Evolutionary conservation across 192 early-diverging fungal species (phyloP).

Genomic region (Podila epigama): DNA sequence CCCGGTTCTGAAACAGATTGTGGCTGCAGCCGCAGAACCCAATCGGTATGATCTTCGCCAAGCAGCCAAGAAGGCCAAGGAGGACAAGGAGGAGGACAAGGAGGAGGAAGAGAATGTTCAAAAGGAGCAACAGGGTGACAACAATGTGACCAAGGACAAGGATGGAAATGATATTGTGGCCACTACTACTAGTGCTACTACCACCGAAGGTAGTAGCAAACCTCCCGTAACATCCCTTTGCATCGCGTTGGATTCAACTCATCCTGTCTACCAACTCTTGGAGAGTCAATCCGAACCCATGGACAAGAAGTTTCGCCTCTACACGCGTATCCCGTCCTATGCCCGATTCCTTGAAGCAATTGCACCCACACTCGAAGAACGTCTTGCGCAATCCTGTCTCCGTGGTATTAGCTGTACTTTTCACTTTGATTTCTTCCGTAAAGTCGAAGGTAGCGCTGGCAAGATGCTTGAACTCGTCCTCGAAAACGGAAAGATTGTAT

Average conservation of each 20-base stretch:
- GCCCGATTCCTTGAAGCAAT: slow-evolving; percentile 16
- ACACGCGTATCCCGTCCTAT: slow-evolving; percentile 17
- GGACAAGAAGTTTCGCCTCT: neutral
- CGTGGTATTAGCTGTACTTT: slow-evolving; percentile 1
- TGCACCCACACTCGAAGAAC: slow-evolving; percentile 14
- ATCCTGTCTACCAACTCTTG: slow-evolving; percentile 4
- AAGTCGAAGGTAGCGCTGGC: slow-evolving; percentile 16
- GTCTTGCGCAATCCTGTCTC: slow-evolving; percentile 17
- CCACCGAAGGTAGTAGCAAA: too few relatives aligned
- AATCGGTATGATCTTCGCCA: neutral
- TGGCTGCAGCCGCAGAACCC: neutral
- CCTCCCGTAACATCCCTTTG: neutral
- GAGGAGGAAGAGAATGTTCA: too few relatives aligned
- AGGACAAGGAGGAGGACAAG: slow-evolving; percentile 2
- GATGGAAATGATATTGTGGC: too few relatives aligned
- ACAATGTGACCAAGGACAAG: too few relatives aligned
- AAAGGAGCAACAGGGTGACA: too few relatives aligned
- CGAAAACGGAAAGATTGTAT: slow-evolving; percentile 22
- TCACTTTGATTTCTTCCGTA: slow-evolving; percentile 25
- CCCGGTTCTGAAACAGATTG: slow-evolving; percentile 21
- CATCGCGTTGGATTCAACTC: neutral
- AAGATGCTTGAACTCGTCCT: slow-evolving; percentile 24
- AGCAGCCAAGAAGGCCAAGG: slow-evolving; percentile 6
- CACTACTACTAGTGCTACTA: too few relatives aligned
- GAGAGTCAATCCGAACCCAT: neutral